Conservation (phyloP, 1,139 yeast genomes). For the Komagataea norvegica region DNA sequence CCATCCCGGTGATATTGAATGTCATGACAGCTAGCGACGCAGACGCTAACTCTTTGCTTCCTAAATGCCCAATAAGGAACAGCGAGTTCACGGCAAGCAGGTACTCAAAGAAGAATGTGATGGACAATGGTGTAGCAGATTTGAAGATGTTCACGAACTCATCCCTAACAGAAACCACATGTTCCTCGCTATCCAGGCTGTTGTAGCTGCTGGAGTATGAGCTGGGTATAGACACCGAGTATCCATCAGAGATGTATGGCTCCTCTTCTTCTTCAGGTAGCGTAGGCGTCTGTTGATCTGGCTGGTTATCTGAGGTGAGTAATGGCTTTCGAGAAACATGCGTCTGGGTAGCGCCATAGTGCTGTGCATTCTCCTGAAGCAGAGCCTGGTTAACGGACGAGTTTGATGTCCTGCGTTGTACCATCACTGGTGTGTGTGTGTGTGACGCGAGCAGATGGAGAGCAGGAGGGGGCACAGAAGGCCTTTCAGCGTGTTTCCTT, state of each 20-base stretch:
- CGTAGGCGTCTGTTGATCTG: not conserved
- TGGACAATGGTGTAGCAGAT: conserved; percentile 41
- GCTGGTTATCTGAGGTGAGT: not conserved
- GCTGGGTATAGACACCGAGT: conserved; percentile 14
- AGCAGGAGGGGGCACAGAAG: too few species aligned
- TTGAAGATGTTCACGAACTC: conserved; percentile 18
- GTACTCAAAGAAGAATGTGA: conserved; percentile 48
- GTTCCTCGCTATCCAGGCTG: conserved; percentile 11
- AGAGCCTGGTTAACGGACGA: conserved; percentile 7
- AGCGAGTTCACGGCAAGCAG: conserved; percentile 45
- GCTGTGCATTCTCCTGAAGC: not conserved
- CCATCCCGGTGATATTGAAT: conserved; percentile 45
- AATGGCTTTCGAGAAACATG: too few species aligned
- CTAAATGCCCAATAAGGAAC: conserved; percentile 45
- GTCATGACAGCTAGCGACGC: conserved; percentile 48
- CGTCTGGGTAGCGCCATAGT: conserved; percentile 1
- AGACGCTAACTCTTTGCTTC: conserved; percentile 43
- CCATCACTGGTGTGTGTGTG: too few species aligned
- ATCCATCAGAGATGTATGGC: conserved; percentile 19
- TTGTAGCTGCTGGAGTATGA: conserved; percentile 6
- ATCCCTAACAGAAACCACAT: conserved; percentile 11
- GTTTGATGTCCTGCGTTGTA: conserved; percentile 11
- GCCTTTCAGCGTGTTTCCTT: too few species aligned
- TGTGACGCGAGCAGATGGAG: too few species aligned
- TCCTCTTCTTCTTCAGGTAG: conserved; percentile 18